Percentiles rank a stretch among this genome's conserved stretches.
phyloP scores from a whole-genome alignment of 257 asterid species.

The Forsythia suspensa region DNA sequence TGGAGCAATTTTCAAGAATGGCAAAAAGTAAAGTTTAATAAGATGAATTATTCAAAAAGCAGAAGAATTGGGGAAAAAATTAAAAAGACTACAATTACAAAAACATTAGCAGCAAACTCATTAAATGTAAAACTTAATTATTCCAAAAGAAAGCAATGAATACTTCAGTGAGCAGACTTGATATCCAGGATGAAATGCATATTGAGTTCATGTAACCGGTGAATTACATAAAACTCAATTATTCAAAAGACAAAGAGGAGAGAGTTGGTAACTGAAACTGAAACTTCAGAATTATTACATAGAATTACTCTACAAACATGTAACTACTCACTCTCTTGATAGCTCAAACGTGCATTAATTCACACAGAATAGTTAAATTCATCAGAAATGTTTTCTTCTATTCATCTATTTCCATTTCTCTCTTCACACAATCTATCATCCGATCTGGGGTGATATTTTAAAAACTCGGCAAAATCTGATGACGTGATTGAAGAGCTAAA shows the following conservation, averaged over 20 bases:
- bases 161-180: neutral
- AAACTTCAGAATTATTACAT: neutral
- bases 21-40: conserved; percentile 22
- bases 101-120: neutral
- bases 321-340: neutral
- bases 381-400: neutral
- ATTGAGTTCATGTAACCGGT: neutral
- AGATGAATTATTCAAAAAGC: neutral
- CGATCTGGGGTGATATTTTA: neutral
- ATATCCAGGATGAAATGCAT: neutral
- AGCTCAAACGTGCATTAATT: neutral
- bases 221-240: neutral
- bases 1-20: conserved; percentile 53
- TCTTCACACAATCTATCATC: neutral
- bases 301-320: neutral
- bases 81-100: conserved; percentile 1
- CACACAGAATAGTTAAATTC: neutral
- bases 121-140: neutral
- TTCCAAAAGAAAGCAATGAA: neutral
- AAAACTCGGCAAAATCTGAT: neutral
- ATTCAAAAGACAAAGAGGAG: neutral
- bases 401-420: neutral
- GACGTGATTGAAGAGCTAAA: neutral
- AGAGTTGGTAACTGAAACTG: conserved; percentile 2
- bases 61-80: neutral